Evolutionary conservation across 192 early-diverging fungal genomes (phyloP).

Genomic region (Gaertneriomyces semiglobifer): DNA sequence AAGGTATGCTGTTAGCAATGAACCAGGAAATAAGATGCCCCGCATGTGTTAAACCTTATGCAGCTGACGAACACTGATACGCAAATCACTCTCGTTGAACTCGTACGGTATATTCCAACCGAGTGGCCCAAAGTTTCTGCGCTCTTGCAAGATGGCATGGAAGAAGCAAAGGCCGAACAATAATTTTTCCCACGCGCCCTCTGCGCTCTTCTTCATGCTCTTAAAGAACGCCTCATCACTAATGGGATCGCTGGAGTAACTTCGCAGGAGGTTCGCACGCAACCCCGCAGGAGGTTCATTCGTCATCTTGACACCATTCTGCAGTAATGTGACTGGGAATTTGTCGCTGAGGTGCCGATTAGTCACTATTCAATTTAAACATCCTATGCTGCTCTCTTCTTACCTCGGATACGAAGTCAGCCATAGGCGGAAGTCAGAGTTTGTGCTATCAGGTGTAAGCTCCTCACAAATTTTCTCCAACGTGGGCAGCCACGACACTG

Average conservation of each 20-base stretch:
- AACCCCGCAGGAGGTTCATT: conserved; percentile 61
- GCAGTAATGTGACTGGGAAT: conserved; percentile 59
- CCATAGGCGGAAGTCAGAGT: conserved; percentile 58
- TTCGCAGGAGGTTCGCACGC: conserved; percentile 51
- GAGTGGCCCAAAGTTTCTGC: conserved; percentile 61
- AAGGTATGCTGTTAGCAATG: conserved; percentile 10
- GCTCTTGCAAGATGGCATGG: conserved; percentile 58
- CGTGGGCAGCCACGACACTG: conserved; percentile 55
- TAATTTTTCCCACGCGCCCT: conserved; percentile 53
- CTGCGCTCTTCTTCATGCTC: conserved; percentile 44
- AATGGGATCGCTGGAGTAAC: conserved; percentile 56
- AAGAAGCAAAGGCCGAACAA: conserved; percentile 61
- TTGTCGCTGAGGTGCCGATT: conserved; percentile 42
- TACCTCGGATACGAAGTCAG: conserved; percentile 45
- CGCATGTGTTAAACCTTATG: conserved; percentile 45
- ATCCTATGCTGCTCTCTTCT: no score
- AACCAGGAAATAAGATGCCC: background rate
- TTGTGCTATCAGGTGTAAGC: conserved; percentile 50
- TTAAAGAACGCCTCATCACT: conserved; percentile 54
- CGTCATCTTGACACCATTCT: conserved; percentile 65
- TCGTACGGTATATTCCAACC: conserved; percentile 68
- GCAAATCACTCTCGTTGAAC: conserved; percentile 60
- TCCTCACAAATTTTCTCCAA: conserved; percentile 66
- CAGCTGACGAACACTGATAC: conserved; percentile 55
- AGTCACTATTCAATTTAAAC: no score